A percentile compares a stretch with the other conserved stretches of the same genome.
phyloP scores from a whole-genome alignment of 257 asterid genomes.

The Solanum chmielewskii region DNA sequence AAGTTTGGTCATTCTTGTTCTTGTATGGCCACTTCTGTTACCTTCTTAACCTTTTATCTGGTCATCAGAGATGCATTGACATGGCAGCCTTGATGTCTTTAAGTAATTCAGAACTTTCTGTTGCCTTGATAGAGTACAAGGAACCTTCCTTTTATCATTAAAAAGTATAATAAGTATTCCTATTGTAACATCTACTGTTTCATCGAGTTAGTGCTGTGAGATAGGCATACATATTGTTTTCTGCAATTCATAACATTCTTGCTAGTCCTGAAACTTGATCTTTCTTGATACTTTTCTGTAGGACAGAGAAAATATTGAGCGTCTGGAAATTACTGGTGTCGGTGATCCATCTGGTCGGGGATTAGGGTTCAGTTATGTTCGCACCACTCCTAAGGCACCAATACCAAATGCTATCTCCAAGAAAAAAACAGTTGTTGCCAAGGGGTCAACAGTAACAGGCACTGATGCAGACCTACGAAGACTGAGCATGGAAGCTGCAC shows the following conservation, averaged over 20 bases:
- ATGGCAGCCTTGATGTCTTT: not conserved
- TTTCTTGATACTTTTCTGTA: constrained; percentile 12
- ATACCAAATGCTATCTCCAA: constrained; percentile 58
- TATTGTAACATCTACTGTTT: not conserved
- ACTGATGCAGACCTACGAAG: constrained; percentile 99
- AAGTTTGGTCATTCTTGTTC: not conserved
- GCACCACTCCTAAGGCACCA: constrained; percentile 85
- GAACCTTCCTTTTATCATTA: not conserved
- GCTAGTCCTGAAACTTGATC: not conserved
- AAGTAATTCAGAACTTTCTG: not conserved
- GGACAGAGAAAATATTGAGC: constrained; percentile 96
- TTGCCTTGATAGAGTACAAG: not conserved
- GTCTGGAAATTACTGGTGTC: constrained; percentile 92
- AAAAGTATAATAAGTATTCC: not conserved
- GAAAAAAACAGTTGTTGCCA: constrained; percentile 72
- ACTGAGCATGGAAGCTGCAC: constrained; percentile 99
- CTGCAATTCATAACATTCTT: not conserved
- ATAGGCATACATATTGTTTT: not conserved
- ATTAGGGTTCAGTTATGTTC: constrained; percentile 95
- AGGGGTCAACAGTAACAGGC: constrained; percentile 96
- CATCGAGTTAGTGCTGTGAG: not conserved
- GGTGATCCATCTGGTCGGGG: constrained; percentile 99
- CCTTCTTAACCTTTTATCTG: not conserved
- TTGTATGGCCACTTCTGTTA: not conserved
- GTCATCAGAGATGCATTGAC: not conserved